Evolutionary conservation across 768 basidiomycete genomes (phyloP), one percentile per base, ranked within the genome.

Genomic region (Amanita inopinata): DNA sequence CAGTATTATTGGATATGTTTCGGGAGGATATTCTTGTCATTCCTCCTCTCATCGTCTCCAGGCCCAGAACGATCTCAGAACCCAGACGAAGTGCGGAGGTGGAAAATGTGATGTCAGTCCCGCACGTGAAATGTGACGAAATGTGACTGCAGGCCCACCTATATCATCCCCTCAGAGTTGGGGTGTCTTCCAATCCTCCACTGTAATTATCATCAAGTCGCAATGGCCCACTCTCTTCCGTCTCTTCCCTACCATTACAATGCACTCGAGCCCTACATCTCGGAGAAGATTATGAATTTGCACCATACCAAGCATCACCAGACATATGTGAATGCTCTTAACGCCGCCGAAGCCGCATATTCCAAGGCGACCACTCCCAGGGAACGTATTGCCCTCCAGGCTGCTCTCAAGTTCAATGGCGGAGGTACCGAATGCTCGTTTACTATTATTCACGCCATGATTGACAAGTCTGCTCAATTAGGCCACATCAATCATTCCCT

Each of bases 231-330:
- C 69, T 69, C 64, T 33, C 76, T 91, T 23, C 87, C 87, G 20
- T 63, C 70, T 48, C 78, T 90, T 22, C 79, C 81, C 4, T 93
- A 90, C 61, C 55, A 67, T 5, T 92, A 92, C 67, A 66, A 91
- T 70, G 91, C 78, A 37, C 87, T 97, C 56, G 87, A 93, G 71
- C 91, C 92, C 12, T 81, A 78, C 66, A 94, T 97, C 68, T 84
- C 78, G 24, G 57, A 71, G 59, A 76, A 93, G 66, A 97, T 94
- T 67, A 97, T 94, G 92, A 75, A 69, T 43, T 84, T 94, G 38
- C 92, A 97, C 65, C 92, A 97, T 70, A 78, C 70, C 49, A 93
- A 91, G 72, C 91, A 97, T 58, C 92, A 97, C 58, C 88, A 91
- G 71, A 82, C 88, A 40, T 94, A 94, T 54, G 89, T 94, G 41